Base-by-base conservation (phyloP, 352 stramenopile species). In the Plasmopara viticola region DNA sequence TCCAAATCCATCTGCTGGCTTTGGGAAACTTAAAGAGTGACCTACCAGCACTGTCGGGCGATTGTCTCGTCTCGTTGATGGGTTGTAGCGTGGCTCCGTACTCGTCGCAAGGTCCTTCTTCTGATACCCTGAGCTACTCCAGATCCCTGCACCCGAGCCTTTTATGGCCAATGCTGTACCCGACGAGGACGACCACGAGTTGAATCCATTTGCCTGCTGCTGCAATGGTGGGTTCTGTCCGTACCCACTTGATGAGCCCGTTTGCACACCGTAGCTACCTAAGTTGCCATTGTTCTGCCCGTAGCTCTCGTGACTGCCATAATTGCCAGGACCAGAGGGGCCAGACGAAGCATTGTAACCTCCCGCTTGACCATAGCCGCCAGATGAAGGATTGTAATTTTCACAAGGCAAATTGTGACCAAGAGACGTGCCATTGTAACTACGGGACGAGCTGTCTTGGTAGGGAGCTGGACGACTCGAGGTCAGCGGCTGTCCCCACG, bases 21-120 rank as follows among this genome's bases (percentile, higher is more conserved):
- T 86, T 0, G 81, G 72, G 41, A 92, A 90, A 54, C 78, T 87
- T 34, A 92, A 62, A 13, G 77, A 79, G 46, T 89, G 75, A 1
- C 84, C 84, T 17, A 94, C 80, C 0, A 94, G 65, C 20, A 94
- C 84, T 0, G 84, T 94, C 6, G 84, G 84, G 1, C 84, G 81
- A 48, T 89, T 91, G 64, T 94, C 84, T n/a, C 84, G 77, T 1
- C 70, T 67, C 13, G 60, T 70, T 5, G 68, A 66, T 2, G 67
- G 61, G 9, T 67, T 72, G 50, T 84, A 92, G 0, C 68, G 62
- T 6, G 73, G 75, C n/a, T 78, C 53, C 18, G 75, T 63, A 0
- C 52, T 51, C 18, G 49, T 48, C 6, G 57, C 49, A 20, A 61
- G 51, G 8, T 89, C 78, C 30, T 74, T 84, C 57, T 89, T 89